phyloP scores from a whole-genome alignment of 257 asterid genomes.

The Petunia secreta region DNA sequence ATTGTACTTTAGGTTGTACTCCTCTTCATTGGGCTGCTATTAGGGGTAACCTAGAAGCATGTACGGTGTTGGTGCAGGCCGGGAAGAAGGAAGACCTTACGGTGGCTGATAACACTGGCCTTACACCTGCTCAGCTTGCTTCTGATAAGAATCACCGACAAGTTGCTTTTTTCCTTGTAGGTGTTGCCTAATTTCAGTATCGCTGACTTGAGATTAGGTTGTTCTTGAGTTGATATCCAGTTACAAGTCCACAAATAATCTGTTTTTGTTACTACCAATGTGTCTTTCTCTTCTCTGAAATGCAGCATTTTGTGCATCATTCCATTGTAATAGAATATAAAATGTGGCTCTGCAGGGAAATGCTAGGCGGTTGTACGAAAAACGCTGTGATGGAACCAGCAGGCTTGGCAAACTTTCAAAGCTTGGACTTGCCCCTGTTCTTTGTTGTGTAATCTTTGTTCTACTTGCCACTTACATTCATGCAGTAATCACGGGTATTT shows the following conservation, averaged over 20 bases:
- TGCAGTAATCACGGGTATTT: conserved; percentile 77
- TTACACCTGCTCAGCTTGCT: conserved; percentile 98
- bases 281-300: not conserved
- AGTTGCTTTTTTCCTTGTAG: conserved; percentile 98
- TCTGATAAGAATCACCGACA: conserved; percentile 93
- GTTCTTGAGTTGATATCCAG: not conserved
- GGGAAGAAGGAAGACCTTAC: conserved; percentile 95
- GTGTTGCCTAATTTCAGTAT: conserved; percentile 44
- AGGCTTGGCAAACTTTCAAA: conserved; percentile 73
- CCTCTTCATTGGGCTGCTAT: conserved; percentile 99
- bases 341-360: conserved; percentile 73
- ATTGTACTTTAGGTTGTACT: conserved; percentile 73
- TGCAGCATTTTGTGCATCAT: conserved; percentile 5
- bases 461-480: conserved; percentile 67
- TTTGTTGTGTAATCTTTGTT: conserved; percentile 78
- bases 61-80: conserved; percentile 98
- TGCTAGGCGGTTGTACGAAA: conserved; percentile 82
- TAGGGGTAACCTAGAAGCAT: conserved; percentile 94
- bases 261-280: not conserved
- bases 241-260: not conserved
- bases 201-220: not conserved
- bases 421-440: conserved; percentile 94
- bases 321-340: not conserved
- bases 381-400: conserved; percentile 75
- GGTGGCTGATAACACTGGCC: conserved; percentile 84